Conservation (phyloP, 2,329 filamentous ascomycete species). For the Fusarium sp. region DNA sequence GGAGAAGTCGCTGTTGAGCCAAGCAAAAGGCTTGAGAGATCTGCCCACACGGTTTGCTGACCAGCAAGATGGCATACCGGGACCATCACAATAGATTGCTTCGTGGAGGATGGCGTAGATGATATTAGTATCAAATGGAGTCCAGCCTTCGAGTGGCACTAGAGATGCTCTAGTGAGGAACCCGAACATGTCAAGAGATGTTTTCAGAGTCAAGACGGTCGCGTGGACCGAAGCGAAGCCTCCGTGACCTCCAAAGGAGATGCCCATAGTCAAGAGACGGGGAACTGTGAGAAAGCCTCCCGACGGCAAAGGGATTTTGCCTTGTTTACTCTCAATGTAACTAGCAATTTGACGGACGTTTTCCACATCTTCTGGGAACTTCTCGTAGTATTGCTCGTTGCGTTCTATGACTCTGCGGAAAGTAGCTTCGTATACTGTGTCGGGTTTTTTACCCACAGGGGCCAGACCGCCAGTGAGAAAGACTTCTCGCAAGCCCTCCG, state of each 20-base stretch:
- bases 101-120: conserved; percentile 92
- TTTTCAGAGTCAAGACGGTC: conserved; percentile 74
- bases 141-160: conserved; percentile 72
- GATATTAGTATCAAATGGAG: conserved; percentile 79
- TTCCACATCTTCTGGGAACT: conserved; percentile 83
- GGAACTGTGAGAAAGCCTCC: conserved; percentile 79
- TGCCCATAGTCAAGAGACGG: conserved; percentile 81
- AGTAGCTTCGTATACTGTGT: conserved; percentile 79
- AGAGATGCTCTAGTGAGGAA: conserved; percentile 79
- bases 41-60: conserved; percentile 74
- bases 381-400: conserved; percentile 83
- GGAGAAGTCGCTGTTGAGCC: conserved; percentile 57
- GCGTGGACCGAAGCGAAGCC: conserved; percentile 81
- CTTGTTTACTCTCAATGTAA: conserved; percentile 71
- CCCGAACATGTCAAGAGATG: conserved; percentile 81
- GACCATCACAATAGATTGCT: conserved; percentile 82
- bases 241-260: conserved; percentile 82
- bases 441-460: conserved; percentile 76
- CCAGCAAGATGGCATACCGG: conserved; percentile 75
- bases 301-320: conserved; percentile 70
- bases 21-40: conserved; percentile 59
- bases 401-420: conserved; percentile 77
- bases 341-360: conserved; percentile 74
- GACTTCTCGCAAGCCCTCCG: conserved; percentile 81
- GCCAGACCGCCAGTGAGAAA: conserved; percentile 89